Percentiles rank a stretch among this genome's conserved stretches.
Conservation (phyloP, 2,329 filamentous ascomycete species). For the Stachybotrys chartarum region DNA sequence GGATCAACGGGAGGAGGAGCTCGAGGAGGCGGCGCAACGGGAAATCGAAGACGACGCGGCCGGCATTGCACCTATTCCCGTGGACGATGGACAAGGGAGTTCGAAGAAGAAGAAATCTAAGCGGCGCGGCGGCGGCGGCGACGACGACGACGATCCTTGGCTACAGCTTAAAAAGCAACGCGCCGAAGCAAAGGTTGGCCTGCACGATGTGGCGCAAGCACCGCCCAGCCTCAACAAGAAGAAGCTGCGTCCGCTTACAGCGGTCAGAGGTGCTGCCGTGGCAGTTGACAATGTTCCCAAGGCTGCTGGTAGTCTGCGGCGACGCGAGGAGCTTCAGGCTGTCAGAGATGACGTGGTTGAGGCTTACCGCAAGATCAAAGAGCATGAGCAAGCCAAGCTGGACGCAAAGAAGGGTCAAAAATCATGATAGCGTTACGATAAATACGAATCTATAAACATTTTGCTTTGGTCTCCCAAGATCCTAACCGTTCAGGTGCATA, state of each 20-base stretch:
- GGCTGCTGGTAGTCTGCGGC: conserved; percentile 28
- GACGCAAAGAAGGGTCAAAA: conserved; percentile 5
- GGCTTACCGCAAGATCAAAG: conserved; percentile 29
- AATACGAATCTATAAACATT: not conserved
- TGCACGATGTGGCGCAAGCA: conserved; percentile 60
- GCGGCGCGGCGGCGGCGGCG: conserved; percentile 36
- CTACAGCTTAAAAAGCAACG: conserved; percentile 61
- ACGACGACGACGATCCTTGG: conserved; percentile 69
- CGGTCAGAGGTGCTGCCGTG: conserved; percentile 23
- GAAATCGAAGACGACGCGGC: conserved; percentile 54
- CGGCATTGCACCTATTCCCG: conserved; percentile 37
- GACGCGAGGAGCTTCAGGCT: conserved; percentile 30
- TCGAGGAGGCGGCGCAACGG: conserved; percentile 55
- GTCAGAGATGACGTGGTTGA: conserved; percentile 27
- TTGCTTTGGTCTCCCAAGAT: too few species aligned
- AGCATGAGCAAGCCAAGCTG: conserved; percentile 29
- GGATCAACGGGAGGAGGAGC: conserved; percentile 58
- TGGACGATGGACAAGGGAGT: conserved; percentile 29
- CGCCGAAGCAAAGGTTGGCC: conserved; percentile 43
- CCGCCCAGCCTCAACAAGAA: conserved; percentile 64
- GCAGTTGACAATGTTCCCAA: conserved; percentile 30
- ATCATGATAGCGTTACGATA: not conserved
- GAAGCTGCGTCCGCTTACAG: conserved; percentile 20
- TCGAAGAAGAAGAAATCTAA: conserved; percentile 28
- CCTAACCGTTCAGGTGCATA: too few species aligned